These are phyloP conservation scores for Lycium barbarum DNA, from an alignment of 257 asterid genomes.

Conservation along the genomic window DNA sequence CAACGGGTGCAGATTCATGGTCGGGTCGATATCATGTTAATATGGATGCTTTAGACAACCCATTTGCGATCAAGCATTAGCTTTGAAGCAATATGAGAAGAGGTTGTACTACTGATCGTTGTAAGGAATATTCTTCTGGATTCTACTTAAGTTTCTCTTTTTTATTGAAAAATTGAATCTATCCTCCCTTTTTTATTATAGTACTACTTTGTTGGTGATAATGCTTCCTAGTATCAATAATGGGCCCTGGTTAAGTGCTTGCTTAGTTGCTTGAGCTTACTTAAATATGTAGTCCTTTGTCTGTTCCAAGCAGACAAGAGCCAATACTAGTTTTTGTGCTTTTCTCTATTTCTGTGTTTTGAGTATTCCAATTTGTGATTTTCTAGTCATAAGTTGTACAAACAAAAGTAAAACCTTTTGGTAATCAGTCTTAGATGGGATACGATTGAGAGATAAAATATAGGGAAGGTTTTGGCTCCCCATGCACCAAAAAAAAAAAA, in stretches of 20 bases:
- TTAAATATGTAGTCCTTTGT: background rate
- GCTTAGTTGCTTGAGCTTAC: background rate
- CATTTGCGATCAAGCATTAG: too few relatives aligned
- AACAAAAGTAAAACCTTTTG: background rate
- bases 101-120: too few relatives aligned
- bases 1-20: too few relatives aligned
- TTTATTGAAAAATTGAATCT: too few relatives aligned
- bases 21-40: too few relatives aligned
- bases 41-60: too few relatives aligned
- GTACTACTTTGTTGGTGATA: background rate
- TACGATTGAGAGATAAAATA: background rate
- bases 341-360: background rate
- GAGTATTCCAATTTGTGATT: background rate
- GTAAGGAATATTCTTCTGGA: too few relatives aligned
- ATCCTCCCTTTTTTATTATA: background rate
- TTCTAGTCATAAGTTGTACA: background rate
- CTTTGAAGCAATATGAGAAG: too few relatives aligned
- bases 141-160: too few relatives aligned
- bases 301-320: background rate
- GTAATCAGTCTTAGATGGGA: background rate
- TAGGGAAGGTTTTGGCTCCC: conserved; percentile 2
- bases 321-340: background rate
- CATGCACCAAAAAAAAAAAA: background rate
- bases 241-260: background rate
- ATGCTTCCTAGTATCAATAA: background rate